Base-by-base conservation (phyloP, 2,329 filamentous ascomycete genomes). In the Trichoderma guizhouense region DNA sequence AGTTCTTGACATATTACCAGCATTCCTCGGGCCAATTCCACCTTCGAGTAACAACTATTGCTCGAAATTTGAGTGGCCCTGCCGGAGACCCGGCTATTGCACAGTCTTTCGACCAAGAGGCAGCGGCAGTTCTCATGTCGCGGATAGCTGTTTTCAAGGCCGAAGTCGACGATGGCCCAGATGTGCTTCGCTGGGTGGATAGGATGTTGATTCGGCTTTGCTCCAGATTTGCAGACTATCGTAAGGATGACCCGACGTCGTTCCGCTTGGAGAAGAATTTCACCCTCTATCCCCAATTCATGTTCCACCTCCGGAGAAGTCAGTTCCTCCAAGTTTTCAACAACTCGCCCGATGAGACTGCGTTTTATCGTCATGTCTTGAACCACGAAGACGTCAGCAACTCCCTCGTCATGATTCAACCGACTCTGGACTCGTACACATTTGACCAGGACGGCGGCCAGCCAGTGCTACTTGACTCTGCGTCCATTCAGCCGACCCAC, bases 271-370 rank as follows among this genome's bases (percentile, higher is more conserved):
- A 99, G 83, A 98, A 98, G 89, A 99, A 99, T 86, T 99, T 99
- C 80, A 98, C 95, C 0, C 88, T 99, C 18, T 99, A 99, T 79
- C 96, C 96, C 30, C 96, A 99, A 81, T 99, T 99, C 84, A 99
- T 99, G 96, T 99, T 99, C 87, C 96, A 99, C 82, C 88, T 99
- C 73, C 92, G 96, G 77, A 90, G 96, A 82, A 97, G 94, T 83
- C 96, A 98, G 82, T 99, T 99, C 86, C 83, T 99, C 75, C 96
- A 99, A 80, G 95, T 99, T 71, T 99, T 99, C 89, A 99, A 99
- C 86, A 99, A 98, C 82, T 98, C 95, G 0, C 96, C 96, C 8
- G 96, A 99, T 78, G 96, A 99, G 83, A 99, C 96, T 28, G 96
- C 96, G n/a, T 99, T 99, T 83, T 97, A 98, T 81, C 90, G 96